Evolutionary conservation across 1,284 basidiomycete genomes (phyloP).

Genomic region (Exsudoporus floridanus): DNA sequence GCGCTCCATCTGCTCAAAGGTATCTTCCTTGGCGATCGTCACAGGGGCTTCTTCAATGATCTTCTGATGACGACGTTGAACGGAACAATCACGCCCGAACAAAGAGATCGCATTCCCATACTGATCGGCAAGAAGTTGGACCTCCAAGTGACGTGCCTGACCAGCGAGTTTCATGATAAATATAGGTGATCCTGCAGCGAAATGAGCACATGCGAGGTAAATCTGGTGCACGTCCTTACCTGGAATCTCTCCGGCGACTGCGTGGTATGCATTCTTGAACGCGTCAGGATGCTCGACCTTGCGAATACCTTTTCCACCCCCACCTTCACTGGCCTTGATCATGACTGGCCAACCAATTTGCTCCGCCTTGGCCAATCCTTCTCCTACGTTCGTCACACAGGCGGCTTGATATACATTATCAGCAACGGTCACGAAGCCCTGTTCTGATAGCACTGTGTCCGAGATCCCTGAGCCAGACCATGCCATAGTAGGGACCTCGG

Average conservation of each 20-base stretch:
- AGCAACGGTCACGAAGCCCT: constrained; percentile 92
- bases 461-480: constrained; percentile 98
- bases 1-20: constrained; percentile 97
- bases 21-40: constrained; percentile 90
- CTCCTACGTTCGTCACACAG: constrained; percentile 88
- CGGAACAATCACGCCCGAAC: constrained; percentile 99
- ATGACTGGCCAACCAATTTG: constrained; percentile 96
- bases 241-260: constrained; percentile 95
- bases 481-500: constrained; percentile 97
- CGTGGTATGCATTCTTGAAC: constrained; percentile 93
- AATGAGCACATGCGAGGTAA: constrained; percentile 16
- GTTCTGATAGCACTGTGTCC: constrained; percentile 83
- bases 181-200: constrained; percentile 84
- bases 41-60: constrained; percentile 99
- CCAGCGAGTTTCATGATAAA: constrained; percentile 99
- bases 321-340: constrained; percentile 99
- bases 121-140: constrained; percentile 98
- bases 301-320: constrained; percentile 98
- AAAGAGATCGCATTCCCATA: constrained; percentile 99
- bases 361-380: constrained; percentile 83
- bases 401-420: constrained; percentile 90
- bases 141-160: constrained; percentile 95
- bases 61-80: constrained; percentile 99
- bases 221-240: constrained; percentile 50
- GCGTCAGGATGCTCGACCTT: constrained; percentile 84